These are phyloP conservation scores for Parafenestella ontariensis DNA, from an alignment of 2,329 filamentous ascomycete species.

Conservation along the genomic window DNA sequence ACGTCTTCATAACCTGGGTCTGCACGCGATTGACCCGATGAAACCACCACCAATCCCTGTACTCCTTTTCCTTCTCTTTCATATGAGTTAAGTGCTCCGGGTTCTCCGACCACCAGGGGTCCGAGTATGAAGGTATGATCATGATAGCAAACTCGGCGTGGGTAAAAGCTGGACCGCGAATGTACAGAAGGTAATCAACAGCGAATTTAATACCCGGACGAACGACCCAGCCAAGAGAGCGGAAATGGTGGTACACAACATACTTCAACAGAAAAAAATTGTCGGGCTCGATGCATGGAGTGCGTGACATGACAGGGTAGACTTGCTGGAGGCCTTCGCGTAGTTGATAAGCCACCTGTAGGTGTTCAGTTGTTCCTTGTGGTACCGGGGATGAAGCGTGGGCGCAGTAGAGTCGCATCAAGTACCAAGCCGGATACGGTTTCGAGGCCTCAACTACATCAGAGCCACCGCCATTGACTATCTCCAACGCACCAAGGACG, in stretches of 20 bases:
- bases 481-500: constrained; percentile 74
- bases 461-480: constrained; percentile 60
- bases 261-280: constrained; percentile 88
- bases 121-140: constrained; percentile 80
- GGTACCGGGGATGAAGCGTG: constrained; percentile 68
- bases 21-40: constrained; percentile 91
- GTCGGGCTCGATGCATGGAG: constrained; percentile 67
- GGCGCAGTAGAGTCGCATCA: constrained; percentile 66
- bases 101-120: constrained; percentile 71
- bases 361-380: constrained; percentile 12
- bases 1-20: constrained; percentile 85
- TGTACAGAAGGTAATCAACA: constrained; percentile 93
- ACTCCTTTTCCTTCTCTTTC: constrained; percentile 57
- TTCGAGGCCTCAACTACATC: constrained; percentile 53
- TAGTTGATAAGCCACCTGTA: constrained; percentile 22
- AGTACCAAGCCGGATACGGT: constrained; percentile 32
- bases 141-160: constrained; percentile 93
- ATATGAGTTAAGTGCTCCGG: constrained; percentile 58
- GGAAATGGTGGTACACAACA: constrained; percentile 92
- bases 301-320: constrained; percentile 8
- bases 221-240: constrained; percentile 93
- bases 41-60: constrained; percentile 77
- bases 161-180: constrained; percentile 89
- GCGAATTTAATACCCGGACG: constrained; percentile 93
- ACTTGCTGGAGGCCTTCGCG: constrained; percentile 14